Evolutionary conservation across 352 stramenopile species (phyloP).

Genomic region (Globisporangium camurandrum): DNA sequence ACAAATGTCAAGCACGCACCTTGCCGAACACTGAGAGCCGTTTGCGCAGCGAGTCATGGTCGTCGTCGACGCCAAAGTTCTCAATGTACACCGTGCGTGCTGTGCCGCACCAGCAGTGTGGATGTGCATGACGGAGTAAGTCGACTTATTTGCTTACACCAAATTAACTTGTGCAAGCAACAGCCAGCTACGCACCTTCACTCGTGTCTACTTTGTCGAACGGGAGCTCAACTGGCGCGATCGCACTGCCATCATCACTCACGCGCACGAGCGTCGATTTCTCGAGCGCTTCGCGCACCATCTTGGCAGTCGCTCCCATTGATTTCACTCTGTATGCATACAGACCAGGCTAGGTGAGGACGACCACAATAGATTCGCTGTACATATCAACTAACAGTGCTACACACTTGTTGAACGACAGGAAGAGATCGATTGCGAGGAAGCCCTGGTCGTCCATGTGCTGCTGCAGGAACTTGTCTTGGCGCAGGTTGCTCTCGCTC

Average conservation of each 20-base stretch:
- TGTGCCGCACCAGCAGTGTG: too few species aligned
- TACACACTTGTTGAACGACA: constrained; percentile 61
- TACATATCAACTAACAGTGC: not conserved
- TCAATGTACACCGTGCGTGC: constrained; percentile 75
- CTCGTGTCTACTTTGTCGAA: constrained; percentile 21
- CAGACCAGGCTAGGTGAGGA: constrained; percentile 2
- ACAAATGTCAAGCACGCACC: constrained; percentile 10
- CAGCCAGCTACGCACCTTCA: not conserved
- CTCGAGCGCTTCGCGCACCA: constrained; percentile 45
- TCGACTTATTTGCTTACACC: not conserved
- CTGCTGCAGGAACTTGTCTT: constrained; percentile 78
- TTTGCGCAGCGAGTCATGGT: constrained; percentile 63
- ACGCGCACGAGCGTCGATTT: constrained; percentile 48
- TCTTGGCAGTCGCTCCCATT: constrained; percentile 44
- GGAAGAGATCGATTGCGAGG: constrained; percentile 39
- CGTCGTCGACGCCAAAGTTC: constrained; percentile 39
- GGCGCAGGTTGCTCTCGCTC: constrained; percentile 64
- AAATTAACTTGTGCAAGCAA: not conserved
- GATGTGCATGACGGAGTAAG: not conserved
- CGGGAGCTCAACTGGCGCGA: constrained; percentile 36
- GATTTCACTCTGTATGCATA: constrained; percentile 29
- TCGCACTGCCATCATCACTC: constrained; percentile 25
- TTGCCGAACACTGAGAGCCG: constrained; percentile 56
- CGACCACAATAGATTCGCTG: too few species aligned
- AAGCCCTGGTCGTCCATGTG: constrained; percentile 62